Percentiles rank a stretch among this genome's conserved stretches.
Evolutionary conservation across 2,329 filamentous ascomycete genomes (phyloP).

Genomic region (Ilyonectria mors-panacis): DNA sequence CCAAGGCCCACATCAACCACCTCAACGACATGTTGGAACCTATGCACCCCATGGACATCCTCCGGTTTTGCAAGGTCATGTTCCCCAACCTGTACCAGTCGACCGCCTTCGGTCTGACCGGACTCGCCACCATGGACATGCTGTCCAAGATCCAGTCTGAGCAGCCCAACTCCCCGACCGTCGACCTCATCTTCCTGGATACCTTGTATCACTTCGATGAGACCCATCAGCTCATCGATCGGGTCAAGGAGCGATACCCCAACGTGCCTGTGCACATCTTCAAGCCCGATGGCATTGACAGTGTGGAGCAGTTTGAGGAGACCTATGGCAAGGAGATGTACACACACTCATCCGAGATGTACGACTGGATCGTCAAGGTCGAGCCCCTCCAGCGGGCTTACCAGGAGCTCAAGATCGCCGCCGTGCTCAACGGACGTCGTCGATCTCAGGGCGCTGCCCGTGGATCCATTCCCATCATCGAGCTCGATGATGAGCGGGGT

Average conservation of each 20-base stretch:
- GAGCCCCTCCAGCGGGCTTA: constrained; percentile 96
- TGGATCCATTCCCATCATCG: constrained; percentile 90
- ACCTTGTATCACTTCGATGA: constrained; percentile 87
- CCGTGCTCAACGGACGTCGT: constrained; percentile 92
- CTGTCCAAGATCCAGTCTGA: constrained; percentile 80
- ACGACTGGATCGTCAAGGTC: constrained; percentile 98
- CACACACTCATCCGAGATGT: constrained; percentile 88
- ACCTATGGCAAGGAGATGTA: constrained; percentile 88
- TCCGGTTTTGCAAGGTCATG: constrained; percentile 92
- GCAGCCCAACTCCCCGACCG: constrained; percentile 70
- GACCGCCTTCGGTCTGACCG: constrained; percentile 86
- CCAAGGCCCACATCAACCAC: constrained; percentile 88
- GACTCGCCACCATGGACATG: constrained; percentile 88
- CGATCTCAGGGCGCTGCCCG: constrained; percentile 94
- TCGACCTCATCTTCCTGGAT: constrained; percentile 85
- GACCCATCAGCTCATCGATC: constrained; percentile 81
- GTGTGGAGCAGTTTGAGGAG: constrained; percentile 81
- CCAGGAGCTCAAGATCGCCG: constrained; percentile 86
- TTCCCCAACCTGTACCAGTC: constrained; percentile 92
- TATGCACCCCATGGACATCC: constrained; percentile 90
- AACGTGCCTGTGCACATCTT: constrained; percentile 88
- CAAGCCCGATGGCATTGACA: constrained; percentile 85
- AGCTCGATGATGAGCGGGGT: constrained; percentile 88
- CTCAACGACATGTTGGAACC: constrained; percentile 91
- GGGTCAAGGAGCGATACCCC: constrained; percentile 82